Base-by-base conservation (phyloP, 2,329 filamentous ascomycete species). In the Macrophomina tecta region DNA sequence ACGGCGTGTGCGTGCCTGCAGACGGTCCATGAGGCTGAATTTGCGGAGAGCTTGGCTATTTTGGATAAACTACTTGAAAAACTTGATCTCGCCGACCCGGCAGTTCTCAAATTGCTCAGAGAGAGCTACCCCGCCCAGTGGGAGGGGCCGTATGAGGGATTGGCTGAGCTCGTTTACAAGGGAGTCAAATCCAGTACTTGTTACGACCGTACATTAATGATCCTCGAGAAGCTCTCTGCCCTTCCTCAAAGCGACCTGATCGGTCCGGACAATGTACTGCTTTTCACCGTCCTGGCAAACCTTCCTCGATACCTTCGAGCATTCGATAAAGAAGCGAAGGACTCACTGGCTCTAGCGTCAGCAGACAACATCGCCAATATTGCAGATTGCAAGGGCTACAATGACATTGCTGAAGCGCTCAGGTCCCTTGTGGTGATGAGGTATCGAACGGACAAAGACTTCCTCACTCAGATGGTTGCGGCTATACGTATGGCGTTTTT, bases 1-100 rank as follows among this genome's bases (percentile, higher is more conserved):
- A 97, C 94, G 0, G 97, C 92, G 0, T 97, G 94, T 73, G 95
- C 95, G 11, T 99, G 95, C 76, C 82, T 99, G 23, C 94, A 98
- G 74, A 98, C 95, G 0, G 97, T 98, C 74, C 97, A 98, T 70
- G 96, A 99, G 79, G 87, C 90, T 28, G 95, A 99, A 74, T 99
- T 97, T 69, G 86, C 95, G 69, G 95, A 97, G 76, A 93, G 92
- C 28, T 83, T 97, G 12, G 90, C 91, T 63, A 97, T 99, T 91
- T 85, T 99, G 9, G 91, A 97, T 67, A 91, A 91, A 73, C 89
- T 97, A 42, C 81, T 99, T 28, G 87, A 89, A 71, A 97, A 95
- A 76, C 83, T 98, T 28, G 91, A 99, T 76, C 85, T 99, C 52
- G 85, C 86, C 53, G 88, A 91, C 69, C 84, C 89, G 0, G 85